Evolutionary conservation across 805 yeast genomes (phyloP).

Genomic region (Vanderwaltozyma verrucispora): DNA sequence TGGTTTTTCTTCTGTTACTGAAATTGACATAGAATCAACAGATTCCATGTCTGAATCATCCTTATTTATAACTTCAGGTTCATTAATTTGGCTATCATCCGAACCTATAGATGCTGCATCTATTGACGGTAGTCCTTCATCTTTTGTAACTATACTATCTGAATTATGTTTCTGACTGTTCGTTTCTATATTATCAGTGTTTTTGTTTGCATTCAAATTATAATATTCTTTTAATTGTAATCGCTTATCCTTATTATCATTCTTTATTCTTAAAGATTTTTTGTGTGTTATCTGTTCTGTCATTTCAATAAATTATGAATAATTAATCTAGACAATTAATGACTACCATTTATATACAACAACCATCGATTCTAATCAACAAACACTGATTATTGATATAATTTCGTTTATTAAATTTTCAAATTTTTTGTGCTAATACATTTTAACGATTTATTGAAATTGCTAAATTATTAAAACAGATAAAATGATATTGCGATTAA

Average conservation of each 20-base stretch:
- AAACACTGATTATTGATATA: too few species aligned
- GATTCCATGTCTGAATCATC: background rate
- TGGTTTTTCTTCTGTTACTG: constrained; percentile 5
- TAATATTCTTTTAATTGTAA: constrained; percentile 20
- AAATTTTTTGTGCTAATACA: too few species aligned
- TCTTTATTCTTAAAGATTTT: constrained; percentile 15
- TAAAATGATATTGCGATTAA: too few species aligned
- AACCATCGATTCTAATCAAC: too few species aligned
- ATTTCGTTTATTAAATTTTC: too few species aligned
- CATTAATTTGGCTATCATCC: background rate
- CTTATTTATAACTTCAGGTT: background rate
- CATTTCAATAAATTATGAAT: too few species aligned
- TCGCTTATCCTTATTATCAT: constrained; percentile 17
- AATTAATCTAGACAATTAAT: too few species aligned
- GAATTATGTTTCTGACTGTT: too few species aligned
- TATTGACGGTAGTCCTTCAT: background rate
- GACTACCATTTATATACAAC: too few species aligned
- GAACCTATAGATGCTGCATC: background rate
- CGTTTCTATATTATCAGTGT: background rate
- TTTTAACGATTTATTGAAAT: too few species aligned
- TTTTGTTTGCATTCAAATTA: constrained; percentile 7
- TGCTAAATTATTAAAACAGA: too few species aligned
- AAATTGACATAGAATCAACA: background rate
- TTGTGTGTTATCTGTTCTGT: constrained; percentile 27
- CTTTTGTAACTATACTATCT: too few species aligned